Base-by-base conservation (phyloP, 305 asterid genomes). In the Coffea humblotiana region DNA sequence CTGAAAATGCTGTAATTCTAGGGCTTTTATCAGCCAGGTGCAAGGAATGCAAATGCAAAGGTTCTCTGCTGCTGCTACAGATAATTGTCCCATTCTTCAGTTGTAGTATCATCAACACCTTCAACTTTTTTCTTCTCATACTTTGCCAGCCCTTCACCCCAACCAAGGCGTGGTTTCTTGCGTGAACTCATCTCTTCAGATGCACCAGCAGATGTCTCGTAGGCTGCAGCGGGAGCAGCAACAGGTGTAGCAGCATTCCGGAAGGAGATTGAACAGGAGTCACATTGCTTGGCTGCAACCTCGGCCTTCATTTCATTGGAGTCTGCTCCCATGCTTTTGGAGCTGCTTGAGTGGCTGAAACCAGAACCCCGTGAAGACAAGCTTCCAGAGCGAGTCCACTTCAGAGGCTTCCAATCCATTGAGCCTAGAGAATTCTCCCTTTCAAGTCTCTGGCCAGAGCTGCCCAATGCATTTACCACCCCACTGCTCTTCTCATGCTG, bases 111-210 rank as follows among this genome's bases (percentile, higher is more conserved):
- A 83, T 91, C 99, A 80, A 92, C 89, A 69, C 88, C 89, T 71
- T 88, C 98, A 56, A 94, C 97, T 85, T 88, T 92, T 89, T 96
- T 94, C 87, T 92, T 96, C 89, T 96, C 99, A 84, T 85, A 93
- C 89, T 96, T 96, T 16, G 99, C 99, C 52, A 96, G 92, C 72
- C 99, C 99, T 86, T 93, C 98, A 75, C 99, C 99, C 98, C 98
- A 96, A 83, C 99, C 97, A 79, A 96, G 92, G 51, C 99, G 99
- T 5, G 96, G 97, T 88, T 96, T 96, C 93, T 96, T 96, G 84
- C 98, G 88, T 74, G 97, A 94, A 78, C 83, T 79, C 58, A 84
- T 87, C 87, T 96, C 98, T 74, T 94, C 97, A 73, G 88, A 82
- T 56, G 88, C 83, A 74, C 88, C 89, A 73, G 88, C 82, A 76